Base-by-base conservation (phyloP, 2,329 filamentous ascomycete species). In the Lecanoromycetidae sp. region DNA sequence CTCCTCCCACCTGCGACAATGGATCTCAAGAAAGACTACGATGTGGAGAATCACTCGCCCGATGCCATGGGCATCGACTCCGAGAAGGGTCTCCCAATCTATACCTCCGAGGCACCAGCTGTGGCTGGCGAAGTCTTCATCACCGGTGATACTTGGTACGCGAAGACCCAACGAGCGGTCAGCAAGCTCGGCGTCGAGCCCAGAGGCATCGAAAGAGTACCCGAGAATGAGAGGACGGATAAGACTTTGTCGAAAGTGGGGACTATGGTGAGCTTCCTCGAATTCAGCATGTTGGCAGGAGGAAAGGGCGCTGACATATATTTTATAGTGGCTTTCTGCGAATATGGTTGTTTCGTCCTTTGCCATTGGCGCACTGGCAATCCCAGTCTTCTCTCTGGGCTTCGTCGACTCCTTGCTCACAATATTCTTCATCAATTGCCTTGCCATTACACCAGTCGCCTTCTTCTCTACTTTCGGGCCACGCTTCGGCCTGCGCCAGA, bases 391-490 rank as follows among this genome's bases (percentile, higher is more conserved):
- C 63, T 63, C 64, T 7, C 71, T 90, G 7, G 82, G 83, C 8
- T 87, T 85, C 55, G 69, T 81, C 40, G 85, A 90, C 57, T 77
- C 80, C 6, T 76, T 83, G 27, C 66, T 90, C 37, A 75, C 79
- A 26, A 80, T 84, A 50, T 62, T 90, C 44, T 84, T 87, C 65
- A 76, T 88, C 67, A 88, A 87, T 57, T 59, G 86, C 4, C 67
- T 90, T 8, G 82, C 80, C n/a, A 73, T 82, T 40, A 58, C 80
- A 40, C 80, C 83, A 0, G 83, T 86, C 13, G 82, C 77, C 58
- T 86, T 81, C 64, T 87, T 87, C 69, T 83, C 80, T 2, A 84
- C 77, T 15, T 86, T 87, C 58, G 84, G 84, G 2, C 80, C 84
- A 2, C 67, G 68, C 7, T 87, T 86, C 54, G 84, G 84, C 3